A percentile compares a stretch with the other conserved stretches of the same genome.
Conservation (phyloP, 192 early-diverging fungal genomes). For the Oehlia diaphana region DNA sequence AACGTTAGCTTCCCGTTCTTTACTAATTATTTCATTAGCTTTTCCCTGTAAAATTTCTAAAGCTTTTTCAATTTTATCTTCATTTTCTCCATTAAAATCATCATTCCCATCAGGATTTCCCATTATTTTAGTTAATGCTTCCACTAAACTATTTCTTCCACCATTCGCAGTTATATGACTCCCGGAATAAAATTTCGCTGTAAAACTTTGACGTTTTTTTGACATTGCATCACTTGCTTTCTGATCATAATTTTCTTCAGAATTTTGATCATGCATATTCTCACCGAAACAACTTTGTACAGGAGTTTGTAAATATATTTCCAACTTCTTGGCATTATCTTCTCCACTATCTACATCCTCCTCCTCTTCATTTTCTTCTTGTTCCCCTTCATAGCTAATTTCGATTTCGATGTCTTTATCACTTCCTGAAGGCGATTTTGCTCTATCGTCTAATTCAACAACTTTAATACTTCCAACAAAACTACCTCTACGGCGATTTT, state of each 20-base stretch:
- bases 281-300: neutral
- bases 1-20: neutral
- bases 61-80: neutral
- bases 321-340: conserved; percentile 13
- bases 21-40: neutral
- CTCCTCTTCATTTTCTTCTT: conserved; percentile 7
- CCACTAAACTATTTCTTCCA: conserved; percentile 4
- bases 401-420: conserved; percentile 21
- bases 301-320: conserved; percentile 17
- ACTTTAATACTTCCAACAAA: conserved; percentile 20
- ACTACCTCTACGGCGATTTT: conserved; percentile 15
- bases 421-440: conserved; percentile 13
- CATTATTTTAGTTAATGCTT: conserved; percentile 16
- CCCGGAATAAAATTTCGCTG: conserved; percentile 11
- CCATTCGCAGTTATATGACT: neutral
- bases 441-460: neutral
- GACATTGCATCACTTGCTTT: neutral
- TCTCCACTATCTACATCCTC: conserved; percentile 18
- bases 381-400: neutral
- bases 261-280: neutral
- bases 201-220: conserved; percentile 20
- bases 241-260: neutral
- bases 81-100: neutral
- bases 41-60: conserved; percentile 17
- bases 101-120: neutral